Conservation (phyloP, 2,329 filamentous ascomycete genomes). For the Pseudomassariella vexata region DNA sequence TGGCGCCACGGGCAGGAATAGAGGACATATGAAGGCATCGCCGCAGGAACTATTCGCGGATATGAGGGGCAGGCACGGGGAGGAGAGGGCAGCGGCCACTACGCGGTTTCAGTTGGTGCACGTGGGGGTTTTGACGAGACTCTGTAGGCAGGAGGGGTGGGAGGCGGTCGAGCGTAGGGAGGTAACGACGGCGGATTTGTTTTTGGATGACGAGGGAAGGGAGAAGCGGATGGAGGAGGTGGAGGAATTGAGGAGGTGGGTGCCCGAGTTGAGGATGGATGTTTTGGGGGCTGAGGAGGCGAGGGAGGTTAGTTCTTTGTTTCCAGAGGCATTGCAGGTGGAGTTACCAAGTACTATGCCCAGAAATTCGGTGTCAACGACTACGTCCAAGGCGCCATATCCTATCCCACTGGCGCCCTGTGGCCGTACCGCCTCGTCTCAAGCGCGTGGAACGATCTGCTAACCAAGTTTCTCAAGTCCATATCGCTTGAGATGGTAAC, state of each 20-base stretch:
- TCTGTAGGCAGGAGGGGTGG: constrained; percentile 28
- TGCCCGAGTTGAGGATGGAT: constrained; percentile 33
- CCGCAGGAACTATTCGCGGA: constrained; percentile 35
- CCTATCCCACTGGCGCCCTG: constrained; percentile 40
- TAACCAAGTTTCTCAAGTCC: constrained; percentile 23
- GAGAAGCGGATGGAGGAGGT: constrained; percentile 25
- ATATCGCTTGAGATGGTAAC: constrained; percentile 34
- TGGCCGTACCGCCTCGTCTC: constrained; percentile 47
- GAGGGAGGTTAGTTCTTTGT: constrained; percentile 15
- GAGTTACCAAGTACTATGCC: constrained; percentile 3
- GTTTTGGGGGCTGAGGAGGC: constrained; percentile 29
- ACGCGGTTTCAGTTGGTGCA: constrained; percentile 39
- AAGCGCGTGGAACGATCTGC: constrained; percentile 35
- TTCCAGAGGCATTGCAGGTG: no score
- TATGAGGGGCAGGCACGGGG: constrained; percentile 24
- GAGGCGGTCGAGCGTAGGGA: constrained; percentile 32
- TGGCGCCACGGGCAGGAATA: constrained; percentile 49
- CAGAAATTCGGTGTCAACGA: constrained; percentile 29
- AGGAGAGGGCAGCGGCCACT: constrained; percentile 31
- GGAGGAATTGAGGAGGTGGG: constrained; percentile 25
- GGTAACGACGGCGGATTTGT: constrained; percentile 42
- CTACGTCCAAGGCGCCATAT: constrained; percentile 33
- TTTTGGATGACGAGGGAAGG: constrained; percentile 30
- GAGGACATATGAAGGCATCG: constrained; percentile 42
- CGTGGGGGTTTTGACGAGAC: constrained; percentile 29